A percentile compares a stretch with the other conserved stretches of the same genome.
phyloP scores from a whole-genome alignment of 2,329 filamentous ascomycete genomes.

The Colletotrichum abscissum region DNA sequence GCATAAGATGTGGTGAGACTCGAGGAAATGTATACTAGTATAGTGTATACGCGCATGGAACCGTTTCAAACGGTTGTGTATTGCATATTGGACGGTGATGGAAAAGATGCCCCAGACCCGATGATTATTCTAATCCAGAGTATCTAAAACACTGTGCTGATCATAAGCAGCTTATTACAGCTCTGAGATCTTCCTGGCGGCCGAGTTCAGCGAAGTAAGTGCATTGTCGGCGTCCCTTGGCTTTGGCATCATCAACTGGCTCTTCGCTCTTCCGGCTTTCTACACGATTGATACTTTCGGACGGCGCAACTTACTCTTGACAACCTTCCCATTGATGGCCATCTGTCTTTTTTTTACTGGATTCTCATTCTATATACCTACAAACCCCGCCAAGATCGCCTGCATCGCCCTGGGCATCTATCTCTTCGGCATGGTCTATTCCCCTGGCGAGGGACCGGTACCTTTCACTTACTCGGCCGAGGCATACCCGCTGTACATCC shows the following conservation, averaged over 20 bases:
- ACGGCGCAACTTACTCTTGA: conserved; percentile 70
- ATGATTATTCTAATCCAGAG: too few relatives aligned
- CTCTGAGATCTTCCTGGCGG: conserved; percentile 69
- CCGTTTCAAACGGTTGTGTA: too few relatives aligned
- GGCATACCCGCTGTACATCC: conserved; percentile 73
- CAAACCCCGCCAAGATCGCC: conserved; percentile 48
- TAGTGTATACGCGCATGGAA: too few relatives aligned
- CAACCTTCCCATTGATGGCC: conserved; percentile 74
- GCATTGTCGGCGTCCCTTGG: conserved; percentile 72
- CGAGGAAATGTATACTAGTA: background rate
- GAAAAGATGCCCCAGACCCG: too few relatives aligned
- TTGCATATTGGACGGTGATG: too few relatives aligned
- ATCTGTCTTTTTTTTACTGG: conserved; percentile 59
- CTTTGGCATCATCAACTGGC: conserved; percentile 73
- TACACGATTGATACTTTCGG: conserved; percentile 78
- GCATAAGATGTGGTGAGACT: background rate
- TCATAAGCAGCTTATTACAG: conserved; percentile 63
- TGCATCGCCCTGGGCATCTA: conserved; percentile 62
- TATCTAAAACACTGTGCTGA: too few relatives aligned
- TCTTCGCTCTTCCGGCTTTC: conserved; percentile 72
- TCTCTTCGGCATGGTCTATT: conserved; percentile 62
- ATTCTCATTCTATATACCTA: conserved; percentile 58
- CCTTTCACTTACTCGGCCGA: conserved; percentile 77
- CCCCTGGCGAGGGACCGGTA: conserved; percentile 70
- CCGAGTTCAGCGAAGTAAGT: conserved; percentile 59